Base-by-base conservation (phyloP, 352 stramenopile species). In the Ophiocytium majus region DNA sequence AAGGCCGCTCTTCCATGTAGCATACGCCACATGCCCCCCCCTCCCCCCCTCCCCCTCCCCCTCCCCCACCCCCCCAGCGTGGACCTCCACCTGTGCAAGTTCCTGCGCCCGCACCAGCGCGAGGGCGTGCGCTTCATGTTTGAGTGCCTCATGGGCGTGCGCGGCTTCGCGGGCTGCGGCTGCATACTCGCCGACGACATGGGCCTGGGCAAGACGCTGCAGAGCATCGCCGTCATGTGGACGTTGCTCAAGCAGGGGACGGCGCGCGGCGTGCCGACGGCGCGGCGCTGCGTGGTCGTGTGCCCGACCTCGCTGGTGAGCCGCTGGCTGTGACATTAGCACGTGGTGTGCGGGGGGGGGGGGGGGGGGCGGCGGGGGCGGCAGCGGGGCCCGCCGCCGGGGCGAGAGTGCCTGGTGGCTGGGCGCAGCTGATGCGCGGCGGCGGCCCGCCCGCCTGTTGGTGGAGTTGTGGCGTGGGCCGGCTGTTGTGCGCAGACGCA, bases 221-320 rank as follows among this genome's bases (percentile, higher is more conserved):
- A 92, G 84, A 90, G 81, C 37, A 92, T 92, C 37, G 85, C 88
- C 23, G 83, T 92, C 50, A 63, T 92, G 36, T 93, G 90, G 86
- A 93, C 91, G 28, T 82, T 92, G 76, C 82, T 93, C 33, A 91
- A 91, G 84, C 76, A 81, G 76, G 76, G 76, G 0, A 75, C 66
- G 5, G 76, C 49, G 32, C 57, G 28, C 43, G 81, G 81, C 14
- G 43, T 5, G 43, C 43, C 43, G 43, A 5, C 43, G n/a, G 87
- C 85, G n/a, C 31, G 78, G 49, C 89, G 87, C 36, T 89, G 92
- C 57, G 92, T 99, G 81, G 96, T 99, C 49, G 88, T 98, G 1
- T 97, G 95, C 64, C 96, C 96, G 23, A 98, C 96, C 66, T 81
- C 75, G 19, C 17, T 81, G 28, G 75, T 81, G 23, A 57, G 43